Conservation (phyloP, 148 eudicot genomes). For the Oxyria digyna region DNA sequence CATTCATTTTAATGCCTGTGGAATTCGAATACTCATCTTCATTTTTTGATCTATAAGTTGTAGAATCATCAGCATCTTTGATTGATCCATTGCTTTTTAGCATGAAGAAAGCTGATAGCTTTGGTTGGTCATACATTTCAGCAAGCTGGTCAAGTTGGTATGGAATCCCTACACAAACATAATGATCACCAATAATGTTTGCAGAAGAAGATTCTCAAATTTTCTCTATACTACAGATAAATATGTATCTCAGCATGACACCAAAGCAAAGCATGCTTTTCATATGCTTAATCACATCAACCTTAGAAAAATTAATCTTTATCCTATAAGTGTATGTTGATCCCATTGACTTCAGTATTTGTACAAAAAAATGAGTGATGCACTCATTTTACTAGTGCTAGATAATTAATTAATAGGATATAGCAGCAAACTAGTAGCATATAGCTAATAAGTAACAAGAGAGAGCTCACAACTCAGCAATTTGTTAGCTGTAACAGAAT, state of each 20-base stretch:
- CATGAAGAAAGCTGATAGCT: slow-evolving; percentile 61
- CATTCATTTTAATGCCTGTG: slow-evolving; percentile 17
- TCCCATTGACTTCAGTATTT: not conserved
- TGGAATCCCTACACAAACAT: slow-evolving; percentile 50
- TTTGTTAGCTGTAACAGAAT: slow-evolving; percentile 63
- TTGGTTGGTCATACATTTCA: slow-evolving; percentile 56
- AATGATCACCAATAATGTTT: not conserved
- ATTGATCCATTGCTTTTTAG: slow-evolving; percentile 23
- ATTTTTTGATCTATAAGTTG: slow-evolving; percentile 19
- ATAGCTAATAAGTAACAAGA: not conserved
- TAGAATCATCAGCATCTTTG: slow-evolving; percentile 17
- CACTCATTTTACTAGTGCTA: not conserved
- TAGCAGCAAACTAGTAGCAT: not conserved
- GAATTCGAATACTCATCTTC: slow-evolving; percentile 25
- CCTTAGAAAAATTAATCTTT: not conserved
- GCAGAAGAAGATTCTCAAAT: not conserved
- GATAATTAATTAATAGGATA: not conserved
- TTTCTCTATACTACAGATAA: not conserved
- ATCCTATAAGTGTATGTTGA: not conserved
- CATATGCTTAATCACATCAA: not conserved
- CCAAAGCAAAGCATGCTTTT: not conserved
- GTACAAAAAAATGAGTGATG: not conserved
- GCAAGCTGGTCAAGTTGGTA: slow-evolving; percentile 82
- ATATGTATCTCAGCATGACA: not conserved
- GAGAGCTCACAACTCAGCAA: slow-evolving; percentile 65